phyloP scores from a whole-genome alignment of 225 moss, liverwort and hornwort genomes.

The Rhytidiadelphus loreus region DNA sequence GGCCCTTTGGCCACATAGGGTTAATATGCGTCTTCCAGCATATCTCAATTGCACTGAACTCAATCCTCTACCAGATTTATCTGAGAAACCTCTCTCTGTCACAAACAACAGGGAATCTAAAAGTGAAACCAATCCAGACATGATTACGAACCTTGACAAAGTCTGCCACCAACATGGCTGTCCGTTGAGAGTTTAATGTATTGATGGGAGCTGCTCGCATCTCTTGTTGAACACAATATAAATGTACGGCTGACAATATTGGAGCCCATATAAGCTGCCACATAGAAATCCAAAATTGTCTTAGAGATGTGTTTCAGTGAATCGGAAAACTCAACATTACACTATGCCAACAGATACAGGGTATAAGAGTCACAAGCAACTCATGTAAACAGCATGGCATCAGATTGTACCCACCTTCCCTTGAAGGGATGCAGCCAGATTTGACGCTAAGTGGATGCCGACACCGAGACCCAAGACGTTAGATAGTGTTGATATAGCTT shows the following conservation, averaged over 20 bases:
- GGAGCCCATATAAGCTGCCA: constrained; percentile 78
- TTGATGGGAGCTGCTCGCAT: constrained; percentile 99
- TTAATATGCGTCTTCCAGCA: neutral
- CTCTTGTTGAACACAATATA: constrained; percentile 85
- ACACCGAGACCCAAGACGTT: constrained; percentile 93
- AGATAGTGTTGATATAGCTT: constrained; percentile 94
- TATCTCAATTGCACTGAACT: neutral
- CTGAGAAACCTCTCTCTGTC: neutral
- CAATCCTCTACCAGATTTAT: neutral
- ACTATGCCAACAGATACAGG: neutral
- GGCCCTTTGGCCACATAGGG: no score
- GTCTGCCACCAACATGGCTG: constrained; percentile 89
- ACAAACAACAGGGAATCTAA: neutral
- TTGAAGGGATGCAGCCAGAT: constrained; percentile 66
- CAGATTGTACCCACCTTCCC: constrained; percentile 53
- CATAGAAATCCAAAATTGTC: neutral
- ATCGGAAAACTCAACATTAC: neutral
- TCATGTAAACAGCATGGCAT: neutral
- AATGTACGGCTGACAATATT: constrained; percentile 71
- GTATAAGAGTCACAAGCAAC: neutral
- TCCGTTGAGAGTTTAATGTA: constrained; percentile 86
- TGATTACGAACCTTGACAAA: constrained; percentile 60
- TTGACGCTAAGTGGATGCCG: constrained; percentile 86
- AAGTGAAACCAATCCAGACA: neutral
- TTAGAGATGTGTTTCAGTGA: neutral